phyloP scores from a whole-genome alignment of 2,329 filamentous ascomycete genomes.

The Aphanoascus verrucosus region DNA sequence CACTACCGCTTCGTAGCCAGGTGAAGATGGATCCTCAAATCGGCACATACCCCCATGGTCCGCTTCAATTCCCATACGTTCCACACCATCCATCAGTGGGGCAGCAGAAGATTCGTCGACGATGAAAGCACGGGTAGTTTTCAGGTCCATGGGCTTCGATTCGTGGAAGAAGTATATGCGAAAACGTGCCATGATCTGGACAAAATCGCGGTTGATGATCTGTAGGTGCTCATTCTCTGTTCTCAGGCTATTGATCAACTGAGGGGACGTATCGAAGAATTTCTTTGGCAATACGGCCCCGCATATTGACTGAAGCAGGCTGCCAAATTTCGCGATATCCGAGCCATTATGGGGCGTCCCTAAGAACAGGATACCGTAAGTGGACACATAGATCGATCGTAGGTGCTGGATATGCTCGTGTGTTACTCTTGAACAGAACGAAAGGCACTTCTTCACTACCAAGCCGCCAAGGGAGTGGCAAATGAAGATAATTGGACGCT shows the following conservation, averaged over 20 bases:
- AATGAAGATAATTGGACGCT: constrained; percentile 64
- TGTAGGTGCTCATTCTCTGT: constrained; percentile 63
- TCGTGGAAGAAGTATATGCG: constrained; percentile 69
- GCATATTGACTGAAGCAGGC: constrained; percentile 57
- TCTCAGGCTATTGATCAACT: constrained; percentile 60
- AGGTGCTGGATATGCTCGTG: constrained; percentile 52
- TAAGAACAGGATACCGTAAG: constrained; percentile 65
- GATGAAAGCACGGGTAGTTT: constrained; percentile 51
- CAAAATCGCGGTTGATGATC: constrained; percentile 62
- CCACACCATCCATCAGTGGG: constrained; percentile 57
- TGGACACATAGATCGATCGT: constrained; percentile 61
- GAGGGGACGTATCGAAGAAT: constrained; percentile 55
- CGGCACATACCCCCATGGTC: constrained; percentile 65
- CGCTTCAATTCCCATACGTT: constrained; percentile 63
- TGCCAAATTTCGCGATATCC: constrained; percentile 57
- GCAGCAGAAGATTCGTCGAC: constrained; percentile 61
- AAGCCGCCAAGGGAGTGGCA: constrained; percentile 65
- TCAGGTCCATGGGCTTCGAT: constrained; percentile 59
- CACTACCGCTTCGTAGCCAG: constrained; percentile 51
- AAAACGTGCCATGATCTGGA: constrained; percentile 60
- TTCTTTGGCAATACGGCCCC: constrained; percentile 54
- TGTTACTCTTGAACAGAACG: constrained; percentile 54
- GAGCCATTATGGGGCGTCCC: constrained; percentile 66
- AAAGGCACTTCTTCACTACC: constrained; percentile 57
- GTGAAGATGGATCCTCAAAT: constrained; percentile 52